Conservation (phyloP, 2,329 filamentous ascomycete genomes). For the Nakataea oryzae region DNA sequence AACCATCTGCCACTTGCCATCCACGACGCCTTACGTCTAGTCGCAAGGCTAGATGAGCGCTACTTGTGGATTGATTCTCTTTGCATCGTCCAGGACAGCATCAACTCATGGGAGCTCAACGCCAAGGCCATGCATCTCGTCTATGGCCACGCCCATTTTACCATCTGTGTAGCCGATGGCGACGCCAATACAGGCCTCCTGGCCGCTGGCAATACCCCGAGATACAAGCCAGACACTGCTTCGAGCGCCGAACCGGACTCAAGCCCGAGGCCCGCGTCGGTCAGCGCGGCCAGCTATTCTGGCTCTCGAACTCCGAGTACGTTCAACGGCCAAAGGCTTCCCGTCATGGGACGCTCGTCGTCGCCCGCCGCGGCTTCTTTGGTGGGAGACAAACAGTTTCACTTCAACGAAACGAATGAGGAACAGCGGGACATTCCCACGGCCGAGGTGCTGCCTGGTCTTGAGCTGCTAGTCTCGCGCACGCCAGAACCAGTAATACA, state of each 20-base stretch:
- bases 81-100: constrained; percentile 14
- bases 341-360: no score
- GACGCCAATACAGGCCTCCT: constrained; percentile 3
- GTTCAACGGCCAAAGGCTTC: no score
- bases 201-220: not conserved
- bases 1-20: constrained; percentile 6
- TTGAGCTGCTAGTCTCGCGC: constrained; percentile 12
- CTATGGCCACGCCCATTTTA: constrained; percentile 20
- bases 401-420: no score
- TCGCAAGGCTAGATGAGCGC: constrained; percentile 2
- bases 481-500: constrained; percentile 12
- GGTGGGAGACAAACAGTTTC: no score
- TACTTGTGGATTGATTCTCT: constrained; percentile 16
- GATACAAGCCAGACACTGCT: no score
- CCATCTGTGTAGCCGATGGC: constrained; percentile 22
- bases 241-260: no score
- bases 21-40: constrained; percentile 7
- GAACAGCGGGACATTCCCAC: no score
- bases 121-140: constrained; percentile 18
- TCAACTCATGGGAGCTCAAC: constrained; percentile 16
- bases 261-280: no score
- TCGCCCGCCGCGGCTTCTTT: no score
- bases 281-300: no score
- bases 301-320: no score
- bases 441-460: constrained; percentile 7